Evolutionary conservation across 2,329 filamentous ascomycete species (phyloP), one percentile per base, ranked within the genome.

Genomic region (Alternaria tenuissima): DNA sequence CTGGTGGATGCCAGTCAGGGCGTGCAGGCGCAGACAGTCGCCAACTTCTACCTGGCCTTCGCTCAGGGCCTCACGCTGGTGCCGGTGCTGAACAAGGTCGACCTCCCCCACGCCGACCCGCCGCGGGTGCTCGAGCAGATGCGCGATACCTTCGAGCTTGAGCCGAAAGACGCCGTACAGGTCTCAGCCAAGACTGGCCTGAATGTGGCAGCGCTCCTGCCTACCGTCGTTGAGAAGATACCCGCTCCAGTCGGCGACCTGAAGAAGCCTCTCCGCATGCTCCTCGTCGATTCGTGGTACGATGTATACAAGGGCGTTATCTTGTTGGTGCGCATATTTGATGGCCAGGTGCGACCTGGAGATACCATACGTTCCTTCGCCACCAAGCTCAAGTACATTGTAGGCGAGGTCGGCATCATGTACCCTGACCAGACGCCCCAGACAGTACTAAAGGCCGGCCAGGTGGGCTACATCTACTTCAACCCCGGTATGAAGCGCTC

Each of bases 401-500:
- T 98, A 5, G 95, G 95, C 14, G 94, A 99, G 78, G 94, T 99
- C 0, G 95, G 95, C 36, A 97, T 99, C 66, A 95, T 97, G 86
- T 93, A 98, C 73, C 95, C 95, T 0, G 85, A 92, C 43, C 92
- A 94, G 72, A 94, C 91, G 0, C 88, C 94, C 0, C 93, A 97
- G 78, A 88, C 86, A 1, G 83, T 88, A 7, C 83, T 99, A 53
- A 89, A 93, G 4, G 94, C 95, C 0, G 95, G 95, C 1, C 95
- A 99, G 79, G 93, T 99, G 3, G 95, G 95, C 52, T 99, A 99
- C 75, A 89, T 99, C 42, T 93, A 91, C 80, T 98, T 99, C 84
- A 99, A 97, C 74, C 95, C 95, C 0, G 95, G 94, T 56, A 99
- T 99, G 95, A 98, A 98, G 83, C 89, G 87, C 68, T 96, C 94